Percentiles rank a stretch among this genome's conserved stretches.
These are phyloP conservation scores for Fennellomyces sp. DNA, from an alignment of 371 early-diverging fungal genomes.

Conservation along the genomic window DNA sequence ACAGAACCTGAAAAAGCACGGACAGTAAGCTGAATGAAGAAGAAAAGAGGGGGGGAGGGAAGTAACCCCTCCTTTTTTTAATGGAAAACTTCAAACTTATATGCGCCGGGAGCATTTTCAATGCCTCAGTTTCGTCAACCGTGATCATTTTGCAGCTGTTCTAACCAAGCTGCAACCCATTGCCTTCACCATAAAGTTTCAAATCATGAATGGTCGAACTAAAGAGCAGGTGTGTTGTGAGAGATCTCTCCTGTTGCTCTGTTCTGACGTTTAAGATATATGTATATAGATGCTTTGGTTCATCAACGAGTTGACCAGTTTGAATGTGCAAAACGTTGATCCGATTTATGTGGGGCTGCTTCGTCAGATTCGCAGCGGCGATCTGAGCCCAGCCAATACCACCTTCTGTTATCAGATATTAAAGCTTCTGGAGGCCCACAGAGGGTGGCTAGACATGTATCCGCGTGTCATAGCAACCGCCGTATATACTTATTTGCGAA, in stretches of 20 bases:
- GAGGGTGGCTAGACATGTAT: constrained; percentile 47
- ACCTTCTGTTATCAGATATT: constrained; percentile 57
- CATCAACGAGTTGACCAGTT: constrained; percentile 54
- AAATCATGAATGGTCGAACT: constrained; percentile 36
- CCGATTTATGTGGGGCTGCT: constrained; percentile 54
- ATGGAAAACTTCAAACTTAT: neutral
- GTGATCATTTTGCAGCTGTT: constrained; percentile 64
- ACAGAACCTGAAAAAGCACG: constrained; percentile 49
- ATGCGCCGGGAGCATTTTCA: constrained; percentile 50
- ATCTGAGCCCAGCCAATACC: constrained; percentile 51
- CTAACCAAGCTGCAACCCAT: constrained; percentile 55
- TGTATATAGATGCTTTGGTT: constrained; percentile 64
- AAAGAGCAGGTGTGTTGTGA: constrained; percentile 42
- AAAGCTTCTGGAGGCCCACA: constrained; percentile 50
- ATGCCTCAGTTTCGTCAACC: constrained; percentile 61
- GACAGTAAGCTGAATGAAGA: constrained; percentile 32
- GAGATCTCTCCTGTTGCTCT: neutral
- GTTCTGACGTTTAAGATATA: constrained; percentile 5
- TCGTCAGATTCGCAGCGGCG: constrained; percentile 71
- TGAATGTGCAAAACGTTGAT: constrained; percentile 58
- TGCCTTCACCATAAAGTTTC: constrained; percentile 47
- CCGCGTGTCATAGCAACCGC: constrained; percentile 59
- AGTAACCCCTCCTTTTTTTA: neutral
- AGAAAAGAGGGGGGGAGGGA: neutral
- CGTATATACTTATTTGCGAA: constrained; percentile 62